These are phyloP conservation scores for Colletotrichum tamarilloi DNA, from an alignment of 2,329 filamentous ascomycete species.

Conservation along the genomic window DNA sequence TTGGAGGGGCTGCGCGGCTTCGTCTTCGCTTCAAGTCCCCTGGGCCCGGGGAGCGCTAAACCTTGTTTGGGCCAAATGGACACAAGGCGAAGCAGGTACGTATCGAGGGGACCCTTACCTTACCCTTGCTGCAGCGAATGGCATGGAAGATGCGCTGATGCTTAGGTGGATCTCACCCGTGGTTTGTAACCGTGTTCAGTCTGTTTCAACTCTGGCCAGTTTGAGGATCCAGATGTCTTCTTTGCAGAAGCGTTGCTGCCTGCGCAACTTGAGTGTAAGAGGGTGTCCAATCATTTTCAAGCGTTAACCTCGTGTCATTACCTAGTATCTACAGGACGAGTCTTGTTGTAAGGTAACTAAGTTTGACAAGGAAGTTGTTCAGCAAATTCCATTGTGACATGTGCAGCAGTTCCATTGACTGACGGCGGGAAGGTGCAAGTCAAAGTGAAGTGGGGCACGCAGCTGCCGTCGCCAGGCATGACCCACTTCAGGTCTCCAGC, in stretches of 20 bases:
- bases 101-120: neutral
- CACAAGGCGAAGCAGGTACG: slow-evolving; percentile 5
- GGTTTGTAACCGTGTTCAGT: slow-evolving; percentile 26
- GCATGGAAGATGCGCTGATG: neutral
- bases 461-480: neutral
- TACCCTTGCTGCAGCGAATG: slow-evolving; percentile 20
- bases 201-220: slow-evolving; percentile 9
- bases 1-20: slow-evolving; percentile 15
- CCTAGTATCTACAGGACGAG: too few relatives aligned
- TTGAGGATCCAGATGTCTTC: neutral
- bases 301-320: neutral
- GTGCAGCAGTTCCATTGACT: neutral
- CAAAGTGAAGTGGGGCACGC: neutral
- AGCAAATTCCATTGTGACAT: neutral
- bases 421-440: neutral
- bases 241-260: neutral
- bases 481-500: neutral
- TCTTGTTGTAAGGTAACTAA: too few relatives aligned
- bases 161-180: slow-evolving; percentile 9
- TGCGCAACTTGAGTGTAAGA: neutral
- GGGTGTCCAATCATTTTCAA: neutral
- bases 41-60: slow-evolving; percentile 7
- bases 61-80: neutral
- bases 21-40: slow-evolving; percentile 14
- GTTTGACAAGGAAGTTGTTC: neutral